Base-by-base conservation (phyloP, 805 yeast species). In the Monosporozyma aerobia region DNA sequence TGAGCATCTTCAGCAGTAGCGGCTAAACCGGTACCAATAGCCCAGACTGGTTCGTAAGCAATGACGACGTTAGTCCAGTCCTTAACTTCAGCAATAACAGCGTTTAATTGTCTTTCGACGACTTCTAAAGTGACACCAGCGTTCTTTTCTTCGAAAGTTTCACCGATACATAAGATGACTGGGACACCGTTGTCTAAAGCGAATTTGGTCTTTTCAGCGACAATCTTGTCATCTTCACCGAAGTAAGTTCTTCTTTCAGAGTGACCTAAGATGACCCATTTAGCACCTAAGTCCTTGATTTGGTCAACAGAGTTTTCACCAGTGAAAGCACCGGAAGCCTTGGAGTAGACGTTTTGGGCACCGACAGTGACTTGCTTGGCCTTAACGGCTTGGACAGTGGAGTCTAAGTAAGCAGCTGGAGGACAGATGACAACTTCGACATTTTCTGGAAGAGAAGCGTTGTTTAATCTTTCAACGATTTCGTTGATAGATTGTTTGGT, bases 1-100 rank as follows among this genome's bases (percentile, higher is more conserved):
- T 94, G 97, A 63, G 99, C 99, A 71, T 94, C 99, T 62, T 86
- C 87, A 63, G 99, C 90, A 64, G 99, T 94, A 57, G 99, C 98
- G 66, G 98, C 97, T 69, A 94, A 82, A 70, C 99, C 99, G 64
- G 98, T 90, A 73, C 99, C 99, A 66, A 94, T 94, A 65, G 99
- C 99, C 99, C 99, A 94, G 63, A 94, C 96, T 65, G 99, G 99
- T 79, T 94, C 99, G 78, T 94, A 94, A 68, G 99, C 99, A 72
- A 94, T 76, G 60, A 94, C 98, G 62, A 94, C 78, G 73, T 87
- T 79, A 59, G 85, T 66, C 98, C 98, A 92, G 83, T 90, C 97
- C 66, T 71, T 67, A 58, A 89, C 83, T 56, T 84, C 77, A 70
- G 82, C 85, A 67, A 86, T 75, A 57, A 86, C 97, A 57, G 98